Evolutionary conservation across 495 filamentous ascomycete species (phyloP).

Genomic region (Aspergillus wentii): DNA sequence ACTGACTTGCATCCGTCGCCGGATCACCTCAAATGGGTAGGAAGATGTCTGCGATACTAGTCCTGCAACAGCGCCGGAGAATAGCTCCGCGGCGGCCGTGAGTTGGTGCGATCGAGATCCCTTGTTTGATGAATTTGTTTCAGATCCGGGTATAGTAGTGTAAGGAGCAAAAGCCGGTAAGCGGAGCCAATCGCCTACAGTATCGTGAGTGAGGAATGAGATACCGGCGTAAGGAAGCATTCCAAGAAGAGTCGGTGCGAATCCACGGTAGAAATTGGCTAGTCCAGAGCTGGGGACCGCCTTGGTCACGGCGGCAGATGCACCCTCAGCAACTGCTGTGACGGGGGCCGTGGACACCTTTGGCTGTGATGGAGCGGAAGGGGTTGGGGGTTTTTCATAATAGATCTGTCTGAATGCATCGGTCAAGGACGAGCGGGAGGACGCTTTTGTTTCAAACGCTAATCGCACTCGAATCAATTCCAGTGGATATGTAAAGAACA

Average conservation of each 20-base stretch:
- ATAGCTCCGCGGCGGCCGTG: conserved; percentile 71
- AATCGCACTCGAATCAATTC: conserved; percentile 89
- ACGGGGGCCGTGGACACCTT: conserved; percentile 14
- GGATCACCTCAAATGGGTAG: conserved; percentile 89
- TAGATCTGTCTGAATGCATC: conserved; percentile 82
- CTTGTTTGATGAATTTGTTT: conserved; percentile 16
- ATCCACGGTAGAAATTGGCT: conserved; percentile 92
- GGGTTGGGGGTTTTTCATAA: conserved; percentile 53
- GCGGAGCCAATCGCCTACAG: conserved; percentile 74
- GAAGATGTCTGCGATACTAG: conserved; percentile 84
- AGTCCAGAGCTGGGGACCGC: conserved; percentile 61
- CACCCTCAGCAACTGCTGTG: conserved; percentile 26
- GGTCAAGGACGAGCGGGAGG: conserved; percentile 58
- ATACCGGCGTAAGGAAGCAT: conserved; percentile 97
- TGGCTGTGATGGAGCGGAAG: conserved; percentile 11
- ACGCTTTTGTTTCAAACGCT: conserved; percentile 82
- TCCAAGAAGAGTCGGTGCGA: conserved; percentile 79
- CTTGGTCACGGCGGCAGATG: conserved; percentile 32
- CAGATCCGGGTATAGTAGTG: conserved; percentile 54
- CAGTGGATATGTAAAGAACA: conserved; percentile 93
- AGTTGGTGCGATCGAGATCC: conserved; percentile 39
- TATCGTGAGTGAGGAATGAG: conserved; percentile 96
- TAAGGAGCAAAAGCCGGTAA: conserved; percentile 56
- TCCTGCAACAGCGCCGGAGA: conserved; percentile 78
- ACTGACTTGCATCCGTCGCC: conserved; percentile 91